Evolutionary conservation across 257 asterid genomes (phyloP), one percentile per base, ranked within the genome.

Genomic region (Plectranthus barbatus): DNA sequence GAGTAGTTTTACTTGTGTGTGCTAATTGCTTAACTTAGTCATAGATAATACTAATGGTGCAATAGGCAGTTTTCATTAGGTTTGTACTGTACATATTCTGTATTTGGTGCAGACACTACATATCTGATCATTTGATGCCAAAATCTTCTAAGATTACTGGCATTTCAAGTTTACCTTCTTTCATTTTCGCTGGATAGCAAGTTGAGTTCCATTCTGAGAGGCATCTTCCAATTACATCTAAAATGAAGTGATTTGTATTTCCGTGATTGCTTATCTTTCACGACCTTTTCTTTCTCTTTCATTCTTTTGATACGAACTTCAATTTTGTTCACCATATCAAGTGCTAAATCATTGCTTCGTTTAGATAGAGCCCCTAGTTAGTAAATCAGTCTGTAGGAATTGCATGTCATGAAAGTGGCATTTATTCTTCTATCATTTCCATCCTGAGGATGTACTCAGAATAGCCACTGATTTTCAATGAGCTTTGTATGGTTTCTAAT

Each of bases 371-470:
- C 5, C 4, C 31, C 2, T 61, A 51, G 55, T 57, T 11, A 47
- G 66, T 51, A 52, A 64, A 51, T 56, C 10, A 50, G 41, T 56
- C 18, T 48, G 60, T 62, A 39, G 63, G 67, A 74, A 56, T 40
- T 7, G 11, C 53, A 17, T 29, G 46, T 19, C 20, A 31, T 15
- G 53, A 44, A 56, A 56, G 62, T 52, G 36, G 45, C 59, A 41
- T 51, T 24, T 17, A 17, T 58, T 50, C 41, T 10, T 58, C 47
- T 24, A 50, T 18, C 33, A 17, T 9, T 37, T 50, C 45, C 69
- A 33, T 14, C 21, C 39, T 53, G 64, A 23, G n/a, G 14, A 50
- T 54, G 18, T 19, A 56, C 24, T 49, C 9, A 8, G 47, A 29
- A 11, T 62, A 10, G 21, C 67, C 56, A 31, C 56, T 17, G 60